Evolutionary conservation across 208 protist genomes (phyloP).

Genomic region (Crithidia thermophila): DNA sequence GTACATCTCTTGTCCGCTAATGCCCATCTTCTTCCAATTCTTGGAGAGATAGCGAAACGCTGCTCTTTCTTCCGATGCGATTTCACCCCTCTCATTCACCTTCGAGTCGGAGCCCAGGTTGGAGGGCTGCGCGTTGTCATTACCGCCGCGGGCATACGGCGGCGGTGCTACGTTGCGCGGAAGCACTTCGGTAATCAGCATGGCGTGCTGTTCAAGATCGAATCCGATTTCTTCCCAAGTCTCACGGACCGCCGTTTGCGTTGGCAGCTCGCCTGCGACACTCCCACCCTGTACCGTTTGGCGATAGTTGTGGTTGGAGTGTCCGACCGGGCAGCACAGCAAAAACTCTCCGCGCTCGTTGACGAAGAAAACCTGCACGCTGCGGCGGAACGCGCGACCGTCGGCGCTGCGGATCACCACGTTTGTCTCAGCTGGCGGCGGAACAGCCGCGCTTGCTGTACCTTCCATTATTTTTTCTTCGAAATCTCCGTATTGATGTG

Average conservation of each 20-base stretch:
- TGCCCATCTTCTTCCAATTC: conserved; percentile 40
- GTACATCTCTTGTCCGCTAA: conserved; percentile 58
- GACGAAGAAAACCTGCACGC: conserved; percentile 50
- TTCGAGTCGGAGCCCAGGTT: background rate
- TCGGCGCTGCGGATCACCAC: conserved; percentile 21
- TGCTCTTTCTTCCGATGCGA: conserved; percentile 16
- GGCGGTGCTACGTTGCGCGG: background rate
- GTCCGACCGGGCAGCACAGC: conserved; percentile 33
- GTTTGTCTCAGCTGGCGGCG: background rate
- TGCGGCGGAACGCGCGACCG: conserved; percentile 30
- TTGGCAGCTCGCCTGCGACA: conserved; percentile 22
- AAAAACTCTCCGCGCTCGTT: conserved; percentile 40
- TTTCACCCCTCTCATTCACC: conserved; percentile 11
- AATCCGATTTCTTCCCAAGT: conserved; percentile 54
- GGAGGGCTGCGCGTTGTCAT: background rate
- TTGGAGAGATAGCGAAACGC: conserved; percentile 56
- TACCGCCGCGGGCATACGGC: background rate
- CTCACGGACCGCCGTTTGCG: conserved; percentile 42
- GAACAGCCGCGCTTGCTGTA: too few relatives aligned
- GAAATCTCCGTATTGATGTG: too few relatives aligned
- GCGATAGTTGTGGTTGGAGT: conserved; percentile 19
- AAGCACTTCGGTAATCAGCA: conserved; percentile 33
- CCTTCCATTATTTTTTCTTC: background rate
- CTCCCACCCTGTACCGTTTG: conserved; percentile 56
- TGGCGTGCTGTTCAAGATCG: conserved; percentile 7